phyloP scores from a whole-genome alignment of 1,284 basidiomycete genomes.

The Dichomitus squalens region DNA sequence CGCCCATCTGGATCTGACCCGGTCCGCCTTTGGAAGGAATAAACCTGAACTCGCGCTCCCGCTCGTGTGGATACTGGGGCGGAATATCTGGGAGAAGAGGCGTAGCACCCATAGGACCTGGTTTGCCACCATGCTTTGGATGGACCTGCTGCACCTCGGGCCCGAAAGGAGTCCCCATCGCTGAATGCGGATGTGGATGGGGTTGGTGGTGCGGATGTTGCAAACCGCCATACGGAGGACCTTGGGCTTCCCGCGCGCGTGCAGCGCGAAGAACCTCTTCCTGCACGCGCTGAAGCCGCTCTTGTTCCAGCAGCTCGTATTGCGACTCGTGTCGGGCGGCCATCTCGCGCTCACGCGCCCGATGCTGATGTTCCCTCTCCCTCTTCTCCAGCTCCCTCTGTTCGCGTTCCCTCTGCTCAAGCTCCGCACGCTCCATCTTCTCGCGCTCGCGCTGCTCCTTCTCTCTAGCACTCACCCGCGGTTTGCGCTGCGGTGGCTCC shows the following conservation, averaged over 20 bases:
- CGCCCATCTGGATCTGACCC: slow-evolving; percentile 9
- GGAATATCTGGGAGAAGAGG: slow-evolving; percentile 18
- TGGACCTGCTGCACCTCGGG: neutral
- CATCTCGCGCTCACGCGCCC: slow-evolving; percentile 17
- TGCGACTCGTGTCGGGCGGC: slow-evolving; percentile 25
- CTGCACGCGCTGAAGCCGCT: slow-evolving; percentile 17
- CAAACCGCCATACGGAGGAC: slow-evolving; percentile 11
- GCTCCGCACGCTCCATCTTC: slow-evolving; percentile 16
- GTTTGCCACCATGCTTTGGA: slow-evolving; percentile 13
- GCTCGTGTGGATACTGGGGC: slow-evolving; percentile 18
- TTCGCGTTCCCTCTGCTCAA: slow-evolving; percentile 3
- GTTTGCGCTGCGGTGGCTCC: slow-evolving; percentile 4
- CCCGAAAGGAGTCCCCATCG: slow-evolving; percentile 10
- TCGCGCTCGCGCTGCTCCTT: slow-evolving; percentile 23
- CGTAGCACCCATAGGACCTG: slow-evolving; percentile 4
- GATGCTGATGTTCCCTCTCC: slow-evolving; percentile 17
- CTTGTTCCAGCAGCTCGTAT: slow-evolving; percentile 19
- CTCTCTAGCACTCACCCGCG: slow-evolving; percentile 12
- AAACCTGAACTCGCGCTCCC: slow-evolving; percentile 21
- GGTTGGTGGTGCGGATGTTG: slow-evolving; percentile 27
- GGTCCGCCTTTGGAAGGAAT: slow-evolving; percentile 20
- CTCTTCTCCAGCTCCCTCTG: slow-evolving; percentile 20
- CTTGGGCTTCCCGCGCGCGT: slow-evolving; percentile 16
- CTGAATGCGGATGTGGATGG: slow-evolving; percentile 7
- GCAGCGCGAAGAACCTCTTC: slow-evolving; percentile 20